A percentile compares a stretch with the other conserved stretches of the same genome.
phyloP scores from a whole-genome alignment of 768 basidiomycete species.

The Coprinellus micaceus region DNA sequence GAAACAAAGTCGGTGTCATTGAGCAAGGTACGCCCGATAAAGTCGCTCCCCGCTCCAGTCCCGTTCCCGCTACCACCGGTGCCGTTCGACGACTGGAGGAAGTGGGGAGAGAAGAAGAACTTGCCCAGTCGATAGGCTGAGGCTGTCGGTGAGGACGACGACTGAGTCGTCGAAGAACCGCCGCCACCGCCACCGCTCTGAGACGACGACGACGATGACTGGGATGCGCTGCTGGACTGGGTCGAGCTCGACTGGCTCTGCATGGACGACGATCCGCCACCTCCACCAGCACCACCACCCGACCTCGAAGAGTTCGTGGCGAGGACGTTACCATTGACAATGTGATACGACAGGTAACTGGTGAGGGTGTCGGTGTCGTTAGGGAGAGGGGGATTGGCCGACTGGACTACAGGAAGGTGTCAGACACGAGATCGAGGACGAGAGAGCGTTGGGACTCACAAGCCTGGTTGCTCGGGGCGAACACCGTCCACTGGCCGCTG shows the following conservation, averaged over 20 bases:
- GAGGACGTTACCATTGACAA: conserved; percentile 48
- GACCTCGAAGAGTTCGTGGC: conserved; percentile 13
- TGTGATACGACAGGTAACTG: conserved; percentile 52
- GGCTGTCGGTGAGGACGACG: background rate
- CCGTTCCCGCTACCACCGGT: background rate
- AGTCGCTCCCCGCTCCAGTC: conserved; percentile 41
- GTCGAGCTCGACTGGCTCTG: conserved; percentile 4
- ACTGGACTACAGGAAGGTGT: conserved; percentile 29
- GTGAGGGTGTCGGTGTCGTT: conserved; percentile 30
- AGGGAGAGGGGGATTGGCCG: conserved; percentile 5
- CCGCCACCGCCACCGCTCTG: background rate
- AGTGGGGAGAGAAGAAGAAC: background rate
- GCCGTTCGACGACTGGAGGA: background rate
- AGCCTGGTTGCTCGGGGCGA: conserved; percentile 55
- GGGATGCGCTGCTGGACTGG: background rate
- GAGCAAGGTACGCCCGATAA: conserved; percentile 61
- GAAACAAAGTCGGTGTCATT: conserved; percentile 42
- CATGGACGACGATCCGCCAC: background rate
- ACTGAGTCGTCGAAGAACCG: conserved; percentile 2
- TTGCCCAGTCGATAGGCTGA: background rate
- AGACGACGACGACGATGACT: too few species aligned
- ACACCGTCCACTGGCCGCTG: conserved; percentile 46
- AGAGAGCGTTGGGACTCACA: conserved; percentile 31
- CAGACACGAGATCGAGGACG: conserved; percentile 16
- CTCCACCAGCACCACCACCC: background rate